phyloP scores from a whole-genome alignment of 148 eudicot species.

The Arbutus unedo region DNA sequence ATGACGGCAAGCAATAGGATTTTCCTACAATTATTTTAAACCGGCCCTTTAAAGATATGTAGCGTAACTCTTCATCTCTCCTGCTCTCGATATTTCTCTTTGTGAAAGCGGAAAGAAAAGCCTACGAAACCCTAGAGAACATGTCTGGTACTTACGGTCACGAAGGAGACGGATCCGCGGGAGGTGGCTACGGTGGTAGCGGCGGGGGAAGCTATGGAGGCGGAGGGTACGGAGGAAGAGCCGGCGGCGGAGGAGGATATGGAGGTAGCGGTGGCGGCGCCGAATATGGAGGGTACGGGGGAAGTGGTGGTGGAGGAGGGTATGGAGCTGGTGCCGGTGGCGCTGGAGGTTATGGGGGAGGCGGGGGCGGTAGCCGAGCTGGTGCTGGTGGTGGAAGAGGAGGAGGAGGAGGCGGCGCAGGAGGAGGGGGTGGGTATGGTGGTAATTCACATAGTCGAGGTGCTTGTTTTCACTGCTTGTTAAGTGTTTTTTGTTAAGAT shows the following conservation, averaged over 20 bases:
- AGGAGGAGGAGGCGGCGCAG: conserved; percentile 20
- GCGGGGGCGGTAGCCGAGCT: not conserved
- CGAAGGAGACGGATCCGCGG: conserved; percentile 54
- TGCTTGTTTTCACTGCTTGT: conserved; percentile 5
- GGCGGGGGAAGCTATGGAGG: conserved; percentile 15
- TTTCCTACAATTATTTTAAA: not conserved
- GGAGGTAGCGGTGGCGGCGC: conserved; percentile 9
- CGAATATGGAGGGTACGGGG: conserved; percentile 23
- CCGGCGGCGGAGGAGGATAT: not conserved
- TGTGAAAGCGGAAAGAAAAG: not conserved
- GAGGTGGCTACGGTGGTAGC: conserved; percentile 31
- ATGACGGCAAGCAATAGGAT: not conserved
- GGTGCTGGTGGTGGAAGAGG: conserved; percentile 25
- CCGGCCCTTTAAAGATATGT: not conserved
- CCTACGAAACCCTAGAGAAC: conserved; percentile 36
- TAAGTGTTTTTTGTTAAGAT: not conserved
- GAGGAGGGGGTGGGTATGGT: conserved; percentile 48
- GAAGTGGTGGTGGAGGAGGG: conserved; percentile 27
- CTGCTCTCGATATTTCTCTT: not conserved
- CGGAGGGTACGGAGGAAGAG: conserved; percentile 21
- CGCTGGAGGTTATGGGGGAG: conserved; percentile 19
- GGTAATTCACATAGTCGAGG: conserved; percentile 47
- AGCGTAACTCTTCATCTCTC: not conserved
- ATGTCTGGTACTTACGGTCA: conserved; percentile 57
- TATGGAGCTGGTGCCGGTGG: conserved; percentile 34